Base-by-base conservation (phyloP, 1,139 yeast genomes). In the Kodamaea plutei region DNA sequence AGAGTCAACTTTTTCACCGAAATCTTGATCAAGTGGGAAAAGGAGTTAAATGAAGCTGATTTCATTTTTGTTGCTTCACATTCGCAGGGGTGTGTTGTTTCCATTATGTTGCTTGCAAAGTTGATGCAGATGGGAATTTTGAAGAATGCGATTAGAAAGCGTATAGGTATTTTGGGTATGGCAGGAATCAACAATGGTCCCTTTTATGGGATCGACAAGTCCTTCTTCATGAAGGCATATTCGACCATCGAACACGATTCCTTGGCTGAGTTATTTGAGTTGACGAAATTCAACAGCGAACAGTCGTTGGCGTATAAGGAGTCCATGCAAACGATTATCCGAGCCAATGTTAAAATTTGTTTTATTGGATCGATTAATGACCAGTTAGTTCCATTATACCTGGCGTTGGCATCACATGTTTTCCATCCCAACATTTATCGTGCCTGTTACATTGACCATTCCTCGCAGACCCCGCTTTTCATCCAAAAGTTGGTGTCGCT, bases 121-220 rank as follows among this genome's bases (percentile, higher is more conserved):
- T 64, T 91, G 26, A 73, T 91, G 6, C 79, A 75, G 39, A 69
- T 76, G 41, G 94, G 91, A 0, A 68, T 84, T 15, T 71, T 87
- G 12, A 65, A 64, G 43, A 58, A 61, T 33, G 61, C 69, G 1
- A 56, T 58, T 12, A 54, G 54, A 20, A 79, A 80, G 45, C 61
- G 74, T 25, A 69, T 88, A 13, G 88, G 93, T 0, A 64, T 91
- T 15, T 60, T 91, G 30, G 93, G 91, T 2, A 91, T 91, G 97
- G 97, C 97, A 0, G 97, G 97, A 1, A 76, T 88, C 16, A 87
- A 88, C 44, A 77, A 85, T 48, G 98, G 98, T 0, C 98, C 97
- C 2, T 84, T 85, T 49, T 84, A 79, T 44, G 97, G 96, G 0
- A 76, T 77, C 40, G 96, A 91, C 52, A 88, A 85, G 52, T 79